Evolutionary conservation across 2,329 filamentous ascomycete species (phyloP), one percentile per base, ranked within the genome.

Genomic region (Colletotrichum lupini): DNA sequence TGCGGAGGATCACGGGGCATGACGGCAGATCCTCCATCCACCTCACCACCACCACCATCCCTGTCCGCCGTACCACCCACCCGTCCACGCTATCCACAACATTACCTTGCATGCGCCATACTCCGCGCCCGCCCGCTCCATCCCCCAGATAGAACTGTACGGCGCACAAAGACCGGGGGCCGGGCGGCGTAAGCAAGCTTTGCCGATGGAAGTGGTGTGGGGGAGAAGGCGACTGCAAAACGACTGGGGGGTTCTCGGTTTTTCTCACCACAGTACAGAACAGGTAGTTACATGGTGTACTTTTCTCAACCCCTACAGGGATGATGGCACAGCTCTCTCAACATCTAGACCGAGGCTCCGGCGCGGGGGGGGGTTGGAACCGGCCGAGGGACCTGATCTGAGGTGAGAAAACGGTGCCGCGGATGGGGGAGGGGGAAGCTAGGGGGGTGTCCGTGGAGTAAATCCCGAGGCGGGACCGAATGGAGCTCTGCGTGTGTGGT

Each of bases 401-500:
- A 56, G 53, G 22, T 16, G 7, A 42, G 12, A 42, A 42, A 19
- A 35, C 32, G 32, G 32, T 35, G 32, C 37, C 16, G 37, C 37
- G n/a, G n/a, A n/a, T n/a, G n/a, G n/a, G n/a, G n/a, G 16, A 22
- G 49, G 14, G 5, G 26, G 12, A n/a, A 7, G 28, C n/a, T n/a
- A n/a, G 26, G 28, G 32, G 32, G 52, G 64, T 16, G 57, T 63
- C 37, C 65, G 37, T 63, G 37, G 30, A 63, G 35, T n/a, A 49
- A 63, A 71, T 42, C 58, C 69, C 37, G 65, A 72, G 58, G 32
- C 59, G 64, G 58, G n/a, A n/a, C 65, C 69, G 52, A 58, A 58
- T 52, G 28, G 52, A 26, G 26, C 32, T 35, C 0, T 35, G n/a
- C 2, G 12, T 16, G 2, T 16, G 14, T 30, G 32, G 11, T 19